Conservation (phyloP, 2,329 filamentous ascomycete genomes). For the Huntiella moniliformis region DNA sequence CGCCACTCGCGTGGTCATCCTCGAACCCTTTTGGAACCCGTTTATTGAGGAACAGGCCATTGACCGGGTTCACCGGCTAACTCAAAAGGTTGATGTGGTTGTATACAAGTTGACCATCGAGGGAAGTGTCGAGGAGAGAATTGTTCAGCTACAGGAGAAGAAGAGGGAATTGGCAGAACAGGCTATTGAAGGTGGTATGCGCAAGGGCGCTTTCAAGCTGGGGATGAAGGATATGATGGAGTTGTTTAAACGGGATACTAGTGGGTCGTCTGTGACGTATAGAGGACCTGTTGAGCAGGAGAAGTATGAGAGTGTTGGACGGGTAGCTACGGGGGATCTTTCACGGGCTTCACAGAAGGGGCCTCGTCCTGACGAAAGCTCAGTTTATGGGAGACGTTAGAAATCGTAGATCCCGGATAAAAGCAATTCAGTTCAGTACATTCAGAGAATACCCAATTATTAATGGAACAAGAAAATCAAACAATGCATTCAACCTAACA, state of each 20-base stretch:
- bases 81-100: slow-evolving; percentile 83
- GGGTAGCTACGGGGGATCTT: too few relatives aligned
- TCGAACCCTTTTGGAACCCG: slow-evolving; percentile 99
- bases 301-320: background rate
- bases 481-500: too few relatives aligned
- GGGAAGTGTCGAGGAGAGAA: slow-evolving; percentile 78
- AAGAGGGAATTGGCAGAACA: slow-evolving; percentile 84
- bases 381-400: slow-evolving; percentile 24
- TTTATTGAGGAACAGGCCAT: slow-evolving; percentile 99
- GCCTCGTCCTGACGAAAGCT: slow-evolving; percentile 16
- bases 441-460: too few relatives aligned
- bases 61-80: slow-evolving; percentile 93
- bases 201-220: slow-evolving; percentile 59
- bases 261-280: slow-evolving; percentile 1
- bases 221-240: slow-evolving; percentile 86
- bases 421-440: background rate
- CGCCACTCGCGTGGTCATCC: slow-evolving; percentile 77
- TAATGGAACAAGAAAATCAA: too few relatives aligned
- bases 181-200: slow-evolving; percentile 67
- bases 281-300: background rate
- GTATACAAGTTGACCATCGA: slow-evolving; percentile 87
- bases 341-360: slow-evolving; percentile 9
- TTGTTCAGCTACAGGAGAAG: slow-evolving; percentile 83
- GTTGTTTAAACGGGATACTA: slow-evolving; percentile 47
- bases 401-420: slow-evolving; percentile 16